Percentiles rank a stretch among this genome's conserved stretches.
These are phyloP conservation scores for Paralagenidium karlingii DNA, from an alignment of 352 stramenopile genomes.

Conservation along the genomic window DNA sequence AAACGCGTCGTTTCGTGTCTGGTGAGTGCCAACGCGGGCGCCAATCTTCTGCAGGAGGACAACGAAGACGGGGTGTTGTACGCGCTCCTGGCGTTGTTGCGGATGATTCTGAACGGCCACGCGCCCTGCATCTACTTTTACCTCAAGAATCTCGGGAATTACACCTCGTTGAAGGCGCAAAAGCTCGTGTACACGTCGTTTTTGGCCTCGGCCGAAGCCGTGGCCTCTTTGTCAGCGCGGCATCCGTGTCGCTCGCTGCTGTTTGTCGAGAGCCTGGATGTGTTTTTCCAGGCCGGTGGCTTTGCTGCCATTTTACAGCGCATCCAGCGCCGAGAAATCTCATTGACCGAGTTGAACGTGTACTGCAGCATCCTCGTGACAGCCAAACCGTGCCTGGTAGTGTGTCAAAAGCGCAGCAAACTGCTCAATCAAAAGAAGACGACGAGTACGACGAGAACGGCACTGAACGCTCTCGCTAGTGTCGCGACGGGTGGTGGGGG, in stretches of 20 bases:
- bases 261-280: slow-evolving; percentile 73
- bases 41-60: slow-evolving; percentile 7
- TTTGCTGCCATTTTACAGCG: slow-evolving; percentile 63
- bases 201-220: slow-evolving; percentile 36
- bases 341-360: slow-evolving; percentile 45
- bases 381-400: slow-evolving; percentile 63
- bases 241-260: slow-evolving; percentile 70
- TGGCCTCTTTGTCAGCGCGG: slow-evolving; percentile 36
- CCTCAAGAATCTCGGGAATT: slow-evolving; percentile 58
- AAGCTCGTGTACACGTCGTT: slow-evolving; percentile 68
- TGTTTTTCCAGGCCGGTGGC: slow-evolving; percentile 73
- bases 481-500: no score
- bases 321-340: slow-evolving; percentile 22
- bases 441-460: neutral
- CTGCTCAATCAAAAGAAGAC: no score
- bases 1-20: slow-evolving; percentile 65
- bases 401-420: slow-evolving; percentile 41
- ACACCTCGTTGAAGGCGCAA: slow-evolving; percentile 39
- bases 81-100: slow-evolving; percentile 44
- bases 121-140: slow-evolving; percentile 77
- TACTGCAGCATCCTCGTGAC: slow-evolving; percentile 55
- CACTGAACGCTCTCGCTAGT: no score
- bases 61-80: slow-evolving; percentile 6
- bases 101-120: slow-evolving; percentile 69
- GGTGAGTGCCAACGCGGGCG: slow-evolving; percentile 15